Base-by-base conservation (phyloP, 2,329 filamentous ascomycete genomes). In the Neurospora crassa region DNA sequence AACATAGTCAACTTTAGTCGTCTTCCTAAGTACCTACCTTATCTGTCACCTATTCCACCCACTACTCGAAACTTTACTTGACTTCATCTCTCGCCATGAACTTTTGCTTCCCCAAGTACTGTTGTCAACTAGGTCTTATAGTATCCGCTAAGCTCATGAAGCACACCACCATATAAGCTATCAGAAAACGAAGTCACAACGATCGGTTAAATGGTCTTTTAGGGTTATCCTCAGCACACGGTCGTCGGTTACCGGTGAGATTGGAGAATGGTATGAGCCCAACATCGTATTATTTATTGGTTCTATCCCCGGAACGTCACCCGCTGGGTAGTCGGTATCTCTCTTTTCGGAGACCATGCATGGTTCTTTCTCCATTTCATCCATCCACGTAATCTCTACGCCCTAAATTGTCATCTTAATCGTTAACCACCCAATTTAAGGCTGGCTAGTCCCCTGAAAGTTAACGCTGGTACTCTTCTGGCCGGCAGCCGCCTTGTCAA, bases 401-500 rank as follows among this genome's bases (percentile, higher is more conserved):
- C 24, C 45, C 45, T 20, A 24, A 24, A 7, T 20, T 41, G 1
- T 12, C 40, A 11, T 42, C 74, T 20, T 72, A 29, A 69, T 24
- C 40, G 16, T 69, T 6, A 5, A 40, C 45, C 45, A 53, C 10
- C 45, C 20, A 40, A 7, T 40, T 67, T 70, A 73, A 16, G 72
- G 73, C 68, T 75, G 47, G 29, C 70, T 72, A 5, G 71, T 73
- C 12, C 77, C 80, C 69, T 76, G 68, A 73, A 83, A 83, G 69
- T 79, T 73, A 24, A 84, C 78, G 68, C 78, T 77, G 74, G 79
- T 75, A 74, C 80, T 82, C 41, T 77, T 71, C 73, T 80, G 71
- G 43, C 81, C 81, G 14, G 80, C 79, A 3, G 76, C 74, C 37
- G 75, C 76, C 69, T 78, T 71, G 77, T 84, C 82, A 4, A 73